phyloP scores from a whole-genome alignment of 2,329 filamentous ascomycete genomes.

The Stemphylium lycopersici region DNA sequence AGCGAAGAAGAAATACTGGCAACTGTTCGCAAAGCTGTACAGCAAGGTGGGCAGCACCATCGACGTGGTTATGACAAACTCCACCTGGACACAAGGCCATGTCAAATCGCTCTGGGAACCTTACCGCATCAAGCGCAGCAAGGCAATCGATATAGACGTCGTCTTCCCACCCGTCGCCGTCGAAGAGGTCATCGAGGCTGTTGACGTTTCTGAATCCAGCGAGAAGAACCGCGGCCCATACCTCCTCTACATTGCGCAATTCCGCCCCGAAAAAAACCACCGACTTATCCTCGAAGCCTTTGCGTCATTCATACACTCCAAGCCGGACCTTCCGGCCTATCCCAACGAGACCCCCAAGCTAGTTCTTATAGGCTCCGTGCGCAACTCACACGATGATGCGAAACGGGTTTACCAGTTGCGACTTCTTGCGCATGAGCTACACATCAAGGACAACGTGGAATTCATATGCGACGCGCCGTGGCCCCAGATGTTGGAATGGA shows the following conservation, averaged over 20 bases:
- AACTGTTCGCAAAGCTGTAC: constrained; percentile 81
- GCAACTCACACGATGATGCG: constrained; percentile 75
- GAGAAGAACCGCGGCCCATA: constrained; percentile 73
- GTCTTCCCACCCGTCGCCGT: constrained; percentile 95
- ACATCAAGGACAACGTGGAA: constrained; percentile 79
- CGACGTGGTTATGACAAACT: constrained; percentile 97
- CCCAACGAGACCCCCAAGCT: constrained; percentile 65
- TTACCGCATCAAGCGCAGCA: constrained; percentile 50
- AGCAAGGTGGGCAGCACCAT: constrained; percentile 80
- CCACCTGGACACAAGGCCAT: constrained; percentile 83
- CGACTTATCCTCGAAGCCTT: constrained; percentile 84
- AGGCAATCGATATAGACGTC: constrained; percentile 67
- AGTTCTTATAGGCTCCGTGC: constrained; percentile 89
- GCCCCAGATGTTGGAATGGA: constrained; percentile 81
- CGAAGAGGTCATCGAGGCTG: constrained; percentile 75
- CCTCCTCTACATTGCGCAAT: constrained; percentile 94
- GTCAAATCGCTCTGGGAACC: constrained; percentile 79
- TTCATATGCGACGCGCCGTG: constrained; percentile 92
- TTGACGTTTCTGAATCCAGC: constrained; percentile 72
- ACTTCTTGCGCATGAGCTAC: constrained; percentile 81
- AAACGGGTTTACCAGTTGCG: constrained; percentile 88
- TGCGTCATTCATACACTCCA: constrained; percentile 66
- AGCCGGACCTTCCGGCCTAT: constrained; percentile 48
- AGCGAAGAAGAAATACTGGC: constrained; percentile 84
- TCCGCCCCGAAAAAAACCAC: constrained; percentile 97